Evolutionary conservation across 2,329 filamentous ascomycete genomes (phyloP), one percentile per base, ranked within the genome.

Genomic region (Neofusicoccum parvum): DNA sequence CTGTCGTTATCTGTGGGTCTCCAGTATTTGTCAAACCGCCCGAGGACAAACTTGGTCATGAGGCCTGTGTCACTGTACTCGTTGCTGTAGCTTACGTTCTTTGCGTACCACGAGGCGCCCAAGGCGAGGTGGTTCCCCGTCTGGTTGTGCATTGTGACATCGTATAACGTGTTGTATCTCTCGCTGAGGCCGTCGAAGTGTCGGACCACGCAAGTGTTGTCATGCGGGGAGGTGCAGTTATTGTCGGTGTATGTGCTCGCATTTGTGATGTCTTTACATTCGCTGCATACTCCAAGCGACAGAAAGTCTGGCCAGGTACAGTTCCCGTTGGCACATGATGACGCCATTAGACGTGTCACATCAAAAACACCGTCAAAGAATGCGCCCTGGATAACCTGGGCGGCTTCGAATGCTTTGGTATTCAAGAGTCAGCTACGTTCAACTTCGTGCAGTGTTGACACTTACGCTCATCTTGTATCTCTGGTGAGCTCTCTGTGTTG

Each of bases 291-390:
- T 5, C 45, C 59, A 2, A 62, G 17, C 2, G 45, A 27, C 11
- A 48, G 34, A 11, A 62, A 51, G 6, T 20, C 5, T 2, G 46
- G 59, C 59, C 59, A 62, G 32, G 59, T 51, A 20, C 59, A 62
- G 36, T 62, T 62, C 1, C 59, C 59, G 15, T 17, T 39, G n/a
- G 34, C 7, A 23, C 59, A 62, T 2, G 32, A 14, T 17, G 34
- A 12, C 7, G 59, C 12, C 17, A 51, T 51, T 36, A 2, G 23
- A 10, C 32, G 17, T 50, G 15, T 32, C 15, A 17, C 36, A 15
- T 62, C 17, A 20, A 51, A 62, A 14, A 51, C 27, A 10, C 59
- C 59, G 20, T 62, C 37, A 17, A 62, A 62, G 46, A 62, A 62
- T 27, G 59, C 59, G 14, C 10, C 59, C 23, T 62, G 45, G 9